Conservation (phyloP, 164 flowering plant species). For the Santalum album region DNA sequence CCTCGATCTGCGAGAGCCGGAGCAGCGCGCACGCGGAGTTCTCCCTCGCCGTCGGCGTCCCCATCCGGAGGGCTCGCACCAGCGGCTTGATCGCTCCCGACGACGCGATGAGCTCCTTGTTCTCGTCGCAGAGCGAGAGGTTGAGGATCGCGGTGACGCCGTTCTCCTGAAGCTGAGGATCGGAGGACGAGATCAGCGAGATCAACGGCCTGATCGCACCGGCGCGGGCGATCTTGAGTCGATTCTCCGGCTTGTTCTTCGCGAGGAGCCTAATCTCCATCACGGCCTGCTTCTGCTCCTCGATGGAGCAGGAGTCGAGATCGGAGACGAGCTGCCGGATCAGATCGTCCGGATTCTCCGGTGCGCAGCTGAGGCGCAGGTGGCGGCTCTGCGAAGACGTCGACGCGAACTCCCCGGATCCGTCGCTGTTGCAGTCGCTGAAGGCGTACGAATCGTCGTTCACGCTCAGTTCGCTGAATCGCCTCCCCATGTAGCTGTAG, state of each 20-base stretch:
- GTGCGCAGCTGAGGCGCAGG: conserved; percentile 35
- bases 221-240: conserved; percentile 51
- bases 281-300: conserved; percentile 58
- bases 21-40: conserved; percentile 90
- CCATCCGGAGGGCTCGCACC: conserved; percentile 46
- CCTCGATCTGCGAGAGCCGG: conserved; percentile 60
- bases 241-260: conserved; percentile 70
- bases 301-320: conserved; percentile 51
- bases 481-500: conserved; percentile 33
- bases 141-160: conserved; percentile 80
- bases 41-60: conserved; percentile 65
- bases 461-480: conserved; percentile 23
- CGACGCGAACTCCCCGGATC: conserved; percentile 63
- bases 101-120: conserved; percentile 47
- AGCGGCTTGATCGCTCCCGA: conserved; percentile 75
- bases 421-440: conserved; percentile 76
- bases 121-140: conserved; percentile 71
- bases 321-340: conserved; percentile 50
- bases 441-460: conserved; percentile 45
- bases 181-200: conserved; percentile 47
- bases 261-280: conserved; percentile 68
- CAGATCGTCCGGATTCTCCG: conserved; percentile 49
- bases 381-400: conserved; percentile 37
- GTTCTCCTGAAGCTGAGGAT: conserved; percentile 57
- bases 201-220: conserved; percentile 65